Percentiles rank a stretch among this genome's conserved stretches.
phyloP scores from a whole-genome alignment of 495 filamentous ascomycete species.

The Podospora comata region DNA sequence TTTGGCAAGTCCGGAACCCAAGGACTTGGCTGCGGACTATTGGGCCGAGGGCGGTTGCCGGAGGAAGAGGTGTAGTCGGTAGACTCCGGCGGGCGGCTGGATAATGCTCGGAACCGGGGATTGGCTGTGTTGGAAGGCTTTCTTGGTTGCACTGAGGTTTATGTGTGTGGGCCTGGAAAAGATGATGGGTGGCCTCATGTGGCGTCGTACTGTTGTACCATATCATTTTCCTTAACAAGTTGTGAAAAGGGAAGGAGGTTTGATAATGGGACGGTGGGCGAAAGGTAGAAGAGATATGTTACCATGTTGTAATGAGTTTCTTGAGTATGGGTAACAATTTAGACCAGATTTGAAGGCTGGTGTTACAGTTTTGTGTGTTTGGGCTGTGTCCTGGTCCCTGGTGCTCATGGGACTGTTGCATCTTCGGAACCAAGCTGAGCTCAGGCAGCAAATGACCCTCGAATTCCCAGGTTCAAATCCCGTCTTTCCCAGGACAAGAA shows the following conservation, averaged over 20 bases:
- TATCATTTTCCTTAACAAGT: neutral
- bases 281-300: neutral
- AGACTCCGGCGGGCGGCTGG: neutral
- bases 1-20: neutral
- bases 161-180: neutral
- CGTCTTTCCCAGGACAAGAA: too few species aligned
- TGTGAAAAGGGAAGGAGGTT: neutral
- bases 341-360: neutral
- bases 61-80: neutral
- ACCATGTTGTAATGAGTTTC: neutral
- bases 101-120: slow-evolving; percentile 1
- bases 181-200: neutral
- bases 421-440: too few species aligned
- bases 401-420: too few species aligned
- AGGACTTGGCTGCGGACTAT: neutral
- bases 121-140: neutral
- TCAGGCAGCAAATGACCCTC: too few species aligned
- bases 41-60: neutral
- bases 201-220: neutral
- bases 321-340: neutral
- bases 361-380: neutral
- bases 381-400: too few species aligned
- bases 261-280: neutral
- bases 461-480: too few species aligned
- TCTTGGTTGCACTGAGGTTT: neutral